Conservation (phyloP, 2,329 filamentous ascomycete genomes). For the Myriosclerotinia scirpicola region DNA sequence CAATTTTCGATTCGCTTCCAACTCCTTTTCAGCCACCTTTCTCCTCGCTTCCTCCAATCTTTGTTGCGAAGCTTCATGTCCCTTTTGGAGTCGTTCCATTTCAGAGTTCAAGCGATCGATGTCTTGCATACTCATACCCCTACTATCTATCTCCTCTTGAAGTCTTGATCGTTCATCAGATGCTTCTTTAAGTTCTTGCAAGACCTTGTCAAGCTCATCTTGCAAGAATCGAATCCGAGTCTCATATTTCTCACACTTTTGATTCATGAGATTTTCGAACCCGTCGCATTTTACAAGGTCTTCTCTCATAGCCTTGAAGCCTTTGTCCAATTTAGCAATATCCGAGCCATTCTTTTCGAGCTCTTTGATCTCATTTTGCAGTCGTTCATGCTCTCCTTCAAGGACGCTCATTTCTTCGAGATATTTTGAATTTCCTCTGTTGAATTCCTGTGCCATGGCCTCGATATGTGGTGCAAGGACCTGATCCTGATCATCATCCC, state of each 20-base stretch:
- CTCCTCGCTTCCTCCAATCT: conserved; percentile 84
- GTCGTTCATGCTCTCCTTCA: conserved; percentile 78
- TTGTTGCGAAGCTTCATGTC: conserved; percentile 72
- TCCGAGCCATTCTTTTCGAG: conserved; percentile 84
- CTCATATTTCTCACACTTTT: conserved; percentile 87
- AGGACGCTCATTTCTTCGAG: conserved; percentile 79
- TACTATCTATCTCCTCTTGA: conserved; percentile 84
- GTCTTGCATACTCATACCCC: conserved; percentile 95
- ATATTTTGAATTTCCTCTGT: conserved; percentile 80
- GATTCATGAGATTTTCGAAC: conserved; percentile 82
- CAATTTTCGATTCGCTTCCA: conserved; percentile 80
- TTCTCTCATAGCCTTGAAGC: conserved; percentile 91
- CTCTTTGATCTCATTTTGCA: conserved; percentile 85
- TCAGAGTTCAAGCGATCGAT: conserved; percentile 99
- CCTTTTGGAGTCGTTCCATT: conserved; percentile 87
- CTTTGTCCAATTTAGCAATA: conserved; percentile 78
- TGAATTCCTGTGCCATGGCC: conserved; percentile 84
- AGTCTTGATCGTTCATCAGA: conserved; percentile 79
- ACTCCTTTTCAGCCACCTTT: conserved; percentile 79
- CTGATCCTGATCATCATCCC: conserved; percentile 77
- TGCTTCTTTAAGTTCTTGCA: conserved; percentile 71
- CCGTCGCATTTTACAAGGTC: conserved; percentile 94
- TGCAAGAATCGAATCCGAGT: conserved; percentile 78
- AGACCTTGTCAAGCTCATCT: conserved; percentile 78
- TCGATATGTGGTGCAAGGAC: conserved; percentile 81